A percentile compares a stretch with the other conserved stretches of the same genome.
Conservation (phyloP, 441 rosid genomes). For the Manihot esculenta region DNA sequence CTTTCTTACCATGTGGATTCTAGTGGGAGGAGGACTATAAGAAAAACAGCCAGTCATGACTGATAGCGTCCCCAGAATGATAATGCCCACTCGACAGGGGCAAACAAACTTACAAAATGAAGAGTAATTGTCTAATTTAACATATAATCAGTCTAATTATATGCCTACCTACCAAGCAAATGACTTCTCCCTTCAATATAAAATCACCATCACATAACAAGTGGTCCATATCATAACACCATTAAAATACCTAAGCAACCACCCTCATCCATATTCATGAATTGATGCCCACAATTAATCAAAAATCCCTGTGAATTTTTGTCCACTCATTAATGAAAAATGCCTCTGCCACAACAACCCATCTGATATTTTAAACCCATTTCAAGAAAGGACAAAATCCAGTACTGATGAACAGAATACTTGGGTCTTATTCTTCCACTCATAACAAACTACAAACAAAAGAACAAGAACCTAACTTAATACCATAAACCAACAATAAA, state of each 20-base stretch:
- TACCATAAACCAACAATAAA: constrained; percentile 17
- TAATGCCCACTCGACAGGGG: background rate
- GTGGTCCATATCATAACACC: constrained; percentile 7
- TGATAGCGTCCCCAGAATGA: no score
- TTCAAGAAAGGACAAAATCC: constrained; percentile 10
- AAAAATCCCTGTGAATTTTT: background rate
- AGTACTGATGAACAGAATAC: constrained; percentile 6
- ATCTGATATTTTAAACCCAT: constrained; percentile 17
- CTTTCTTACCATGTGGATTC: no score
- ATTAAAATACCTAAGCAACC: background rate
- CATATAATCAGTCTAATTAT: background rate
- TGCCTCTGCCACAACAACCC: constrained; percentile 10
- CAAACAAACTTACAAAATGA: background rate
- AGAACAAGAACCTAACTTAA: constrained; percentile 13
- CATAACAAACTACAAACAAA: constrained; percentile 26
- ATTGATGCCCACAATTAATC: constrained; percentile 18
- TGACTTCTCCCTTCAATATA: background rate
- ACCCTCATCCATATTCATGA: background rate
- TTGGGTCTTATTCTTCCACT: constrained; percentile 30
- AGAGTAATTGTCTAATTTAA: background rate
- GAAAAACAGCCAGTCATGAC: no score
- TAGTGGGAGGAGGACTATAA: no score
- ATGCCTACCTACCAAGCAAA: background rate
- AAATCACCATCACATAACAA: background rate
- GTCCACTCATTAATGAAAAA: constrained; percentile 8